phyloP scores from a whole-genome alignment of 179 eudicot genomes.

The Spergularia azorica region DNA sequence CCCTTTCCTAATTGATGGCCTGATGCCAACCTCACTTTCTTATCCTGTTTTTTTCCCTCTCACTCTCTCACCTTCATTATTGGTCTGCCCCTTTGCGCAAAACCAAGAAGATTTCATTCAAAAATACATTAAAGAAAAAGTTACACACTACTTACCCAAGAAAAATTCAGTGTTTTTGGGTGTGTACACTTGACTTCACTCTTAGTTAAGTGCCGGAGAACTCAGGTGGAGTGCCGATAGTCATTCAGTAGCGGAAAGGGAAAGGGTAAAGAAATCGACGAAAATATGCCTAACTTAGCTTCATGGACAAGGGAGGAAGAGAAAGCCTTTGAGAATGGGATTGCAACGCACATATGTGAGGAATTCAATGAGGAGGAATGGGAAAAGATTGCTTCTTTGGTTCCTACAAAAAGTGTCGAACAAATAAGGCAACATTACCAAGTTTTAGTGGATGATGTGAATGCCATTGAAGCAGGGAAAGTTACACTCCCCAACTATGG shows the following conservation, averaged over 20 bases:
- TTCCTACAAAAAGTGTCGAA: constrained; percentile 57
- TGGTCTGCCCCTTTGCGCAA: constrained; percentile 26
- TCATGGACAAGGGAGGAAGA: constrained; percentile 82
- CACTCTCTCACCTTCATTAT: constrained; percentile 28
- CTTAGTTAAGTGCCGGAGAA: background rate
- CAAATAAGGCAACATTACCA: constrained; percentile 67
- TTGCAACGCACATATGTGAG: constrained; percentile 53
- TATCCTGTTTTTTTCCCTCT: constrained; percentile 29
- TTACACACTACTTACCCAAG: background rate
- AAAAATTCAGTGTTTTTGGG: background rate
- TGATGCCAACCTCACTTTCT: constrained; percentile 41
- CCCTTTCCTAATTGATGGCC: constrained; percentile 18
- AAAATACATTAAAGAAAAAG: background rate
- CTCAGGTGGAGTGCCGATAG: too few relatives aligned
- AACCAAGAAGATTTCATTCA: constrained; percentile 21
- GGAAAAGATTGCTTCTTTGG: constrained; percentile 58
- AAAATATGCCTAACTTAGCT: constrained; percentile 33
- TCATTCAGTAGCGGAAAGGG: background rate
- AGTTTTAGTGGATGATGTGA: constrained; percentile 57
- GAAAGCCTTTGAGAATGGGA: constrained; percentile 76
- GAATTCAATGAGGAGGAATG: constrained; percentile 41
- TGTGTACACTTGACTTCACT: background rate
- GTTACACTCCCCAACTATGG: constrained; percentile 59
- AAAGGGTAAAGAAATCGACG: background rate
- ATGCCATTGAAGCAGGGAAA: constrained; percentile 67